Conservation (phyloP, 495 filamentous ascomycete genomes). For the Trichocladium antarcticum region DNA sequence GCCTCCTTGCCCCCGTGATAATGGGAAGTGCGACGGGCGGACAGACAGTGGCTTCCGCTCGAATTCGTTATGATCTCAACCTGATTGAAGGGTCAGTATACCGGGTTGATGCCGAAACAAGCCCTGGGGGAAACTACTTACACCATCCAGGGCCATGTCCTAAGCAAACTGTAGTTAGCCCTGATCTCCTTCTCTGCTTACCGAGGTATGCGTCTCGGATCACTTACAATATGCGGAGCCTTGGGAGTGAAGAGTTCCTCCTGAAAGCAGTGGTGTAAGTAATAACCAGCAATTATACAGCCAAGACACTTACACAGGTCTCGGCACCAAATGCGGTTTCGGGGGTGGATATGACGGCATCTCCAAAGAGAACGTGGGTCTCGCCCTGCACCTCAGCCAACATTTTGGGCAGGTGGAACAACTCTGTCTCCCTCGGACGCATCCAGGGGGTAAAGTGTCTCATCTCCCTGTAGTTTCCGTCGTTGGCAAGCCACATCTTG, state of each 20-base stretch:
- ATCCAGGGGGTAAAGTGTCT: slow-evolving; percentile 48
- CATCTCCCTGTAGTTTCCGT: slow-evolving; percentile 64
- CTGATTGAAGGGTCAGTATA: neutral
- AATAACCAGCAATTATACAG: neutral
- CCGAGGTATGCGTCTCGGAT: neutral
- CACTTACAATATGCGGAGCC: slow-evolving; percentile 32
- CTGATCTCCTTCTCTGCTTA: neutral
- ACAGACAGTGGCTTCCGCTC: slow-evolving; percentile 50
- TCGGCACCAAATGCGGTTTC: slow-evolving; percentile 65
- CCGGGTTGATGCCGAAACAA: neutral
- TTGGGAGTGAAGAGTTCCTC: slow-evolving; percentile 70
- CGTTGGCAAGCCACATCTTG: slow-evolving; percentile 74
- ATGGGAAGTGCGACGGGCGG: slow-evolving; percentile 32
- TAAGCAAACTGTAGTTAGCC: neutral
- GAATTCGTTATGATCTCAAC: slow-evolving; percentile 69
- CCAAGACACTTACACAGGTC: slow-evolving; percentile 40
- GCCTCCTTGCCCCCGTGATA: neutral
- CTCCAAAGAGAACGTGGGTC: slow-evolving; percentile 57
- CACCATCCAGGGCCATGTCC: slow-evolving; percentile 47
- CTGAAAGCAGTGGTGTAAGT: neutral
- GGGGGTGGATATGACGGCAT: slow-evolving; percentile 59
- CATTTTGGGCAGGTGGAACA: slow-evolving; percentile 60
- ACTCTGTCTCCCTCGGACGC: slow-evolving; percentile 45
- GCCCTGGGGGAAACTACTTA: slow-evolving; percentile 15
- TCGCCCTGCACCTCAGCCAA: slow-evolving; percentile 51